phyloP scores from a whole-genome alignment of 140 eudicot genomes.

The Ambrosia hybrid region DNA sequence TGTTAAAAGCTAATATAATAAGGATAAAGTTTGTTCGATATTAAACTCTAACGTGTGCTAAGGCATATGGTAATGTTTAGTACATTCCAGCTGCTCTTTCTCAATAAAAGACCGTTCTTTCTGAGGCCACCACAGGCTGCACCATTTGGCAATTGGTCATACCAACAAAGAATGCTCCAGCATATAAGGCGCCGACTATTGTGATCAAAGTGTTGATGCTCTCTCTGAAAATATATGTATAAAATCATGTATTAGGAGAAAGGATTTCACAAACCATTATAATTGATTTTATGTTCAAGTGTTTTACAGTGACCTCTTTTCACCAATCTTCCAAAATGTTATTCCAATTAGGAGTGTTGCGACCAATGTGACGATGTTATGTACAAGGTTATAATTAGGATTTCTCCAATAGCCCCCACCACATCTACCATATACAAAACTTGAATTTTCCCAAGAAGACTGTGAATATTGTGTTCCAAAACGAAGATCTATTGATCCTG shows the following conservation, averaged over 20 bases:
- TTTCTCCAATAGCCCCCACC: constrained; percentile 48
- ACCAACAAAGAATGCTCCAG: constrained; percentile 36
- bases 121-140: constrained; percentile 46
- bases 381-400: constrained; percentile 45
- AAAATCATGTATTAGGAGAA: too few species aligned
- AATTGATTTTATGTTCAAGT: too few species aligned
- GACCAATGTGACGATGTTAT: constrained; percentile 40
- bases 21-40: not conserved
- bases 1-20: not conserved
- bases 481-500: constrained; percentile 44
- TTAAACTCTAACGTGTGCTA: constrained; percentile 36
- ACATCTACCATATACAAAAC: constrained; percentile 49
- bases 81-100: constrained; percentile 63
- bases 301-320: too few species aligned
- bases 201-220: too few species aligned
- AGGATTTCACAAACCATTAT: too few species aligned
- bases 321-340: constrained; percentile 35
- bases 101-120: constrained; percentile 52
- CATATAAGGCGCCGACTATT: constrained; percentile 50
- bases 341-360: constrained; percentile 42
- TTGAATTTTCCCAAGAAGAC: constrained; percentile 34
- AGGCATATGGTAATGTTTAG: constrained; percentile 49
- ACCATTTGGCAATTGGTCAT: constrained; percentile 25
- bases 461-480: constrained; percentile 47
- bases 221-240: too few species aligned